A percentile compares a stretch with the other conserved stretches of the same genome.
These are phyloP conservation scores for Panaeolus papilionaceus DNA, from an alignment of 768 basidiomycete species.

Conservation along the genomic window DNA sequence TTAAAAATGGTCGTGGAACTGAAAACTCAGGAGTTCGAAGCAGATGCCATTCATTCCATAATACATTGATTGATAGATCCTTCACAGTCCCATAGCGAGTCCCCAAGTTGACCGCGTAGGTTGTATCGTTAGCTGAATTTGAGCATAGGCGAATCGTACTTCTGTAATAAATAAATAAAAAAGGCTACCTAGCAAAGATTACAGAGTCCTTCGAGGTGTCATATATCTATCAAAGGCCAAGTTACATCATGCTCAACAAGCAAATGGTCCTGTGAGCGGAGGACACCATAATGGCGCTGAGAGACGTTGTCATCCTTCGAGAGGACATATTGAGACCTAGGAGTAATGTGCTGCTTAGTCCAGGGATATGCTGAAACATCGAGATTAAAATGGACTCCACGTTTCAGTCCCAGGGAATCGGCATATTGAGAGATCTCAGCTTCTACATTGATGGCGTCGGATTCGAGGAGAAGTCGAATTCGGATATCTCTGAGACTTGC, in stretches of 20 bases:
- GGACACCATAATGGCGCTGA: neutral
- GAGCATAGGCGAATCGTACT: no score
- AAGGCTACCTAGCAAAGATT: no score
- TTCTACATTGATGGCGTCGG: neutral
- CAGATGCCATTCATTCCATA: no score
- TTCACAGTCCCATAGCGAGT: no score
- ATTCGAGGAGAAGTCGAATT: neutral
- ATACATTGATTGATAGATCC: no score
- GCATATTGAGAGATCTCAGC: neutral
- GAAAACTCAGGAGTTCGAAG: no score
- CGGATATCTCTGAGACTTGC: neutral
- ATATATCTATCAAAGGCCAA: neutral
- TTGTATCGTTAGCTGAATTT: no score
- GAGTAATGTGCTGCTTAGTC: neutral
- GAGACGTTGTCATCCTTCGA: neutral
- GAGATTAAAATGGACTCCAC: neutral
- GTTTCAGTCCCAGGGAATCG: neutral
- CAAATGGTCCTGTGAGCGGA: neutral
- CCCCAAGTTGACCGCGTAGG: no score
- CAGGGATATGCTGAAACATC: neutral
- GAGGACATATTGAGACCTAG: neutral
- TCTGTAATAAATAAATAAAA: no score
- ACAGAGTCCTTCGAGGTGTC: no score
- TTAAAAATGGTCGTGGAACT: no score
- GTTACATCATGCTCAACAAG: neutral